Base-by-base conservation (phyloP, 2,329 filamentous ascomycete species). In the Fusarium albidum region DNA sequence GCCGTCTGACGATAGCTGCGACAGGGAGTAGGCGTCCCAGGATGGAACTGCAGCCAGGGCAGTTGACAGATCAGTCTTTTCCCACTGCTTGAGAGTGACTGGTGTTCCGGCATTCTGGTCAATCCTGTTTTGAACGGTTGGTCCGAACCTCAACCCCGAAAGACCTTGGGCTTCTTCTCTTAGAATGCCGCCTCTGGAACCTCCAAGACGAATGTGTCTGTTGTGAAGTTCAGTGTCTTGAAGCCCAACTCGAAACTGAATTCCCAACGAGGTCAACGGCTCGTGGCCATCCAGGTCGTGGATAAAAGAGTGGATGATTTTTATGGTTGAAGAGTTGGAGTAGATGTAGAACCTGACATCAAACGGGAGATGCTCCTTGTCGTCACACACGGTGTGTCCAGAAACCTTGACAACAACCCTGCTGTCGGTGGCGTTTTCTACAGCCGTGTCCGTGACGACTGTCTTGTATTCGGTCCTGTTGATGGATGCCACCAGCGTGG, bases 141-240 rank as follows among this genome's bases (percentile, higher is more conserved):
- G 82, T 43, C 84, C 83, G 35, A 75, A 69, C 2, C 84, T 76
- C 6, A 87, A 69, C 1, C 84, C 84, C 0, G 84, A 85, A 13
- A 87, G 74, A 1, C 84, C 83, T 65, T 84, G 78, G 3, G 86
- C 81, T 0, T 82, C 81, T 65, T 87, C 84, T 32, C 74, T 77
- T 2, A 87, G 69, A 13, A 86, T 66, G 0, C 83, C 83, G 3
- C 80, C 81, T 4, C 80, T 73, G 0, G 78, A 75, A 8, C 83
- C 83, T 1, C 80, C 78, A 18, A 87, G 71, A 5, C 83, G 74
- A 9, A 87, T 65, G 49, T 87, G 84, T n/a, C 83, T 79, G 65
- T 87, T 78, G 65, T 85, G 84, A 5, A 80, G 64, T 50, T 83
- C 75, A 37, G 82, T 77, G 3, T 69, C 75, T 6, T 68, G 70